A percentile compares a stretch with the other conserved stretches of the same genome.
These are phyloP conservation scores for Trichoderma virens DNA, from an alignment of 495 filamentous ascomycete species.

Conservation along the genomic window DNA sequence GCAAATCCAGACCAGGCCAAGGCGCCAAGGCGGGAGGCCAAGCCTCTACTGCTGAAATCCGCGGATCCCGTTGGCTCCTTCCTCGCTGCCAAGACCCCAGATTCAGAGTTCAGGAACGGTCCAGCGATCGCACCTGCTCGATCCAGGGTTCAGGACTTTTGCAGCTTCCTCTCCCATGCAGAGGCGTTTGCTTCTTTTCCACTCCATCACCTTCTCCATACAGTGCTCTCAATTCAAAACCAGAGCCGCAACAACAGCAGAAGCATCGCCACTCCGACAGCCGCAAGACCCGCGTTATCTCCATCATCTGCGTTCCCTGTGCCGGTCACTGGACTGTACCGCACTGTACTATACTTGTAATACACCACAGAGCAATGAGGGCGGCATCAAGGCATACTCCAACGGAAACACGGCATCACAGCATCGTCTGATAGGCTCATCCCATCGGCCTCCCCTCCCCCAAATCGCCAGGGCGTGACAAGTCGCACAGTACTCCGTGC, in stretches of 20 bases:
- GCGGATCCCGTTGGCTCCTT: neutral
- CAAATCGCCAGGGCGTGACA: neutral
- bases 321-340: neutral
- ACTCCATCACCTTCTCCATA: neutral
- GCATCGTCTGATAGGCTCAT: neutral
- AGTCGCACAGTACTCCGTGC: neutral
- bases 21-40: slow-evolving; percentile 1
- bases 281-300: no score
- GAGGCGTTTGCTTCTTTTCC: no score
- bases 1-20: neutral
- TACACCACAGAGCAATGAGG: neutral
- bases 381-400: neutral
- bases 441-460: neutral
- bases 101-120: neutral
- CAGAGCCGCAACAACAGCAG: no score
- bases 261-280: no score
- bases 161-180: no score
- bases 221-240: no score
- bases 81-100: neutral
- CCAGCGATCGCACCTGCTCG: slow-evolving; percentile 2
- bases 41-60: neutral
- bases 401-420: slow-evolving; percentile 1
- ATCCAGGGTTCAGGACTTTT: neutral
- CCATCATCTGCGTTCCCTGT: neutral
- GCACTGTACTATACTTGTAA: neutral